These are phyloP conservation scores for Galeopsis tetrahit DNA, from an alignment of 257 asterid species.

Conservation along the genomic window DNA sequence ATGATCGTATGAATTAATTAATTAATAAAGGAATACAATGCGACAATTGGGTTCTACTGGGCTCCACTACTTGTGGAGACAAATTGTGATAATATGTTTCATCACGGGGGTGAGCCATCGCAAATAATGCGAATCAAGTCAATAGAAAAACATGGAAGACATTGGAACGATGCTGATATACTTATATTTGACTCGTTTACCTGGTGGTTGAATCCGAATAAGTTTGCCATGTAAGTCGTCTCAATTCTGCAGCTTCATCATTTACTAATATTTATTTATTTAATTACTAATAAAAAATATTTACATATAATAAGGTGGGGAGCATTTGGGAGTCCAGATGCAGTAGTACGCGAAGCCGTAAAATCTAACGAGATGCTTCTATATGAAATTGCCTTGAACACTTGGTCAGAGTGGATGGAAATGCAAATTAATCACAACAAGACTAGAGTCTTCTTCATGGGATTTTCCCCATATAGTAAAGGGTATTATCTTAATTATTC, in stretches of 20 bases:
- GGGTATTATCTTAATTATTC: conserved; percentile 34
- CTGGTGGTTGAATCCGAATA: conserved; percentile 59
- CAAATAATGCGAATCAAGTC: conserved; percentile 42
- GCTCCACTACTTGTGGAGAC: conserved; percentile 70
- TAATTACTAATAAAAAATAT: neutral
- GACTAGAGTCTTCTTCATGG: conserved; percentile 54
- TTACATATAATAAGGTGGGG: conserved; percentile 51
- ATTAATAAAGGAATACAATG: conserved; percentile 61
- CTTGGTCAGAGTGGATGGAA: conserved; percentile 66
- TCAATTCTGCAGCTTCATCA: neutral
- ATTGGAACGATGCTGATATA: conserved; percentile 68
- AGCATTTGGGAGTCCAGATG: conserved; percentile 48
- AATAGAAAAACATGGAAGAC: conserved; percentile 60
- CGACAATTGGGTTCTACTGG: conserved; percentile 69
- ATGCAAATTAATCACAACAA: conserved; percentile 49
- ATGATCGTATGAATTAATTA: no score
- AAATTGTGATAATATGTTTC: conserved; percentile 46
- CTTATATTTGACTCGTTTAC: conserved; percentile 61
- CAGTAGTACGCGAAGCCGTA: conserved; percentile 37
- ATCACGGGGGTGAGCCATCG: conserved; percentile 31
- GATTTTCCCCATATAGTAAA: conserved; percentile 54
- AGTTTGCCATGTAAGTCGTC: conserved; percentile 53
- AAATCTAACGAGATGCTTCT: conserved; percentile 34
- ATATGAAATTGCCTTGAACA: conserved; percentile 55
- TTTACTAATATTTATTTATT: no score